phyloP scores from a whole-genome alignment of 805 yeast genomes.

The Metschnikowia similis region DNA sequence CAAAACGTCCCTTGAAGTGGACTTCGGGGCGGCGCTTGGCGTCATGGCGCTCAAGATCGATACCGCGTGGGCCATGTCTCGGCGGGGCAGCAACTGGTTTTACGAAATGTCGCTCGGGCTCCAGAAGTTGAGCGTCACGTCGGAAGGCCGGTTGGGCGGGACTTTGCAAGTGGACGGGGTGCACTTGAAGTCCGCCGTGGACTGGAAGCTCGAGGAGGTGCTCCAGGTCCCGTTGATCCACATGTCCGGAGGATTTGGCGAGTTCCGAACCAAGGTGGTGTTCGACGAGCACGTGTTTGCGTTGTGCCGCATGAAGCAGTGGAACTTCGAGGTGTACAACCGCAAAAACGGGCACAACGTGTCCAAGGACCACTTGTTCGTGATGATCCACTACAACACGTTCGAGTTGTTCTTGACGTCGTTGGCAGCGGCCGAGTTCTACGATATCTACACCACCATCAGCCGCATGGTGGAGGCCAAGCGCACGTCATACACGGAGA shows the following conservation, averaged over 20 bases:
- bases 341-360: constrained; percentile 50
- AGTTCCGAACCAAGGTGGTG: constrained; percentile 56
- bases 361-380: constrained; percentile 59
- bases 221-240: constrained; percentile 65
- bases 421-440: constrained; percentile 75
- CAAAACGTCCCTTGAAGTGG: constrained; percentile 54
- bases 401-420: constrained; percentile 71
- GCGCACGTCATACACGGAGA: constrained; percentile 68
- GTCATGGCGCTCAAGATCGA: constrained; percentile 51
- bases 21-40: constrained; percentile 84
- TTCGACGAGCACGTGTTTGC: constrained; percentile 86
- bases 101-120: constrained; percentile 66
- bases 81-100: constrained; percentile 63
- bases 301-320: constrained; percentile 48
- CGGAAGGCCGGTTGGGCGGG: constrained; percentile 83
- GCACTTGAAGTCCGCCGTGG: constrained; percentile 58
- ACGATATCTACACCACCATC: constrained; percentile 71
- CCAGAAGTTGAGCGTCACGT: constrained; percentile 44
- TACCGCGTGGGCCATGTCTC: constrained; percentile 63
- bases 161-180: constrained; percentile 46
- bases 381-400: constrained; percentile 44
- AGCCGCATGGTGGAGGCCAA: constrained; percentile 71
- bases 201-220: constrained; percentile 55
- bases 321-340: constrained; percentile 60
- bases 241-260: constrained; percentile 52